These are phyloP conservation scores for Fusarium guadeloupense DNA, from an alignment of 2,329 filamentous ascomycete genomes.

Conservation along the genomic window DNA sequence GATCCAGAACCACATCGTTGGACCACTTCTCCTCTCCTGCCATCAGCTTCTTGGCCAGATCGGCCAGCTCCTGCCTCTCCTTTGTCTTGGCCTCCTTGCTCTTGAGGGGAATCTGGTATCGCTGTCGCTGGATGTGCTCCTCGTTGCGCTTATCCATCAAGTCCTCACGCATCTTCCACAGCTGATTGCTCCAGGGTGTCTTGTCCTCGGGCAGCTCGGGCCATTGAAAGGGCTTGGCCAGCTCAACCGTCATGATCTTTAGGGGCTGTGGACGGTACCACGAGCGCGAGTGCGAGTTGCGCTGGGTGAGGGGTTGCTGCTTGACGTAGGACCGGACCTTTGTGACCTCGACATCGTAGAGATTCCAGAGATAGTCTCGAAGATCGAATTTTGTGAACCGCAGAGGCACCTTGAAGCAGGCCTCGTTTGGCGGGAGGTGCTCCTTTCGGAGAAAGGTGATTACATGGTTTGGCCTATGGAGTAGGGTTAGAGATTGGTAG, in stretches of 20 bases:
- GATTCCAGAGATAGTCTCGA: constrained; percentile 90
- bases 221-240: constrained; percentile 89
- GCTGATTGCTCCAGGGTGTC: constrained; percentile 70
- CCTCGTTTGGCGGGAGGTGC: constrained; percentile 79
- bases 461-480: constrained; percentile 77
- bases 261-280: constrained; percentile 76
- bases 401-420: constrained; percentile 89
- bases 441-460: constrained; percentile 80
- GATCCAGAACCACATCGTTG: constrained; percentile 56
- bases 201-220: constrained; percentile 73
- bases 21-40: constrained; percentile 70
- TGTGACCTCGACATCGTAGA: constrained; percentile 78
- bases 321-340: constrained; percentile 82
- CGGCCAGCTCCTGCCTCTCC: constrained; percentile 62
- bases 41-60: constrained; percentile 71
- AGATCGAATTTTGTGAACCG: constrained; percentile 96
- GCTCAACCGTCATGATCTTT: constrained; percentile 96
- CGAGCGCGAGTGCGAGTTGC: constrained; percentile 58
- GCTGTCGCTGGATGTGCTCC: constrained; percentile 46
- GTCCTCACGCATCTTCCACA: constrained; percentile 63
- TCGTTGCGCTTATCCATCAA: constrained; percentile 54
- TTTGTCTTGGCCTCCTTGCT: constrained; percentile 54
- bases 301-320: constrained; percentile 66
- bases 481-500: constrained; percentile 14
- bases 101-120: constrained; percentile 50